Evolutionary conservation across 1,139 yeast genomes (phyloP).

Genomic region (Zygotorulaspora mrakii): DNA sequence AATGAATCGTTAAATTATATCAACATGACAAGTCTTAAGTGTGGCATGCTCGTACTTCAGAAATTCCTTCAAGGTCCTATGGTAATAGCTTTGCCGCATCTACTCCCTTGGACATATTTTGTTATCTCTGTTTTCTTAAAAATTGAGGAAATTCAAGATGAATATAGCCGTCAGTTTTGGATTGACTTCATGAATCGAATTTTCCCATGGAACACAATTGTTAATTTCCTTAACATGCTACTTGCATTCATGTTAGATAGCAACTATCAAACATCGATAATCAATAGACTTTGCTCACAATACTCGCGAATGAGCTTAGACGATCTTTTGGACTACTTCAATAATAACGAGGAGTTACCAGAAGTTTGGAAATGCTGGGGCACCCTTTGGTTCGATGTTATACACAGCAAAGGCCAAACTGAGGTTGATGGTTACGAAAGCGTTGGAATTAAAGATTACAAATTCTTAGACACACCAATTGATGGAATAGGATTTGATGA

Average conservation of each 20-base stretch:
- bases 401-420: slow-evolving; percentile 39
- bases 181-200: slow-evolving; percentile 48
- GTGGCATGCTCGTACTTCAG: slow-evolving; percentile 60
- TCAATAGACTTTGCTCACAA: slow-evolving; percentile 24
- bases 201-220: slow-evolving; percentile 65
- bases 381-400: slow-evolving; percentile 65
- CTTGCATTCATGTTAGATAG: slow-evolving; percentile 31
- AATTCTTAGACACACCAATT: slow-evolving; percentile 59
- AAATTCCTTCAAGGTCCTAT: slow-evolving; percentile 68
- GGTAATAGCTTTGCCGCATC: slow-evolving; percentile 66
- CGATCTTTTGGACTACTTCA: slow-evolving; percentile 44
- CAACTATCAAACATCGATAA: slow-evolving; percentile 18
- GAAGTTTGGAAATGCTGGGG: slow-evolving; percentile 89
- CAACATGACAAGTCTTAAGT: slow-evolving; percentile 62
- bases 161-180: slow-evolving; percentile 40
- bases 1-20: slow-evolving; percentile 50
- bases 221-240: slow-evolving; percentile 56
- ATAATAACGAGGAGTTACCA: slow-evolving; percentile 57
- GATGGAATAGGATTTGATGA: slow-evolving; percentile 54
- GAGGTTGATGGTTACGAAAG: slow-evolving; percentile 47
- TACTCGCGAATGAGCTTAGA: slow-evolving; percentile 23
- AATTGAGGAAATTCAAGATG: slow-evolving; percentile 37
- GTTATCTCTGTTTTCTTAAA: slow-evolving; percentile 60
- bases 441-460: slow-evolving; percentile 57
- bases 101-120: slow-evolving; percentile 68